Base-by-base conservation (phyloP, 2,329 filamentous ascomycete species). In the Huntiella moniliformis region DNA sequence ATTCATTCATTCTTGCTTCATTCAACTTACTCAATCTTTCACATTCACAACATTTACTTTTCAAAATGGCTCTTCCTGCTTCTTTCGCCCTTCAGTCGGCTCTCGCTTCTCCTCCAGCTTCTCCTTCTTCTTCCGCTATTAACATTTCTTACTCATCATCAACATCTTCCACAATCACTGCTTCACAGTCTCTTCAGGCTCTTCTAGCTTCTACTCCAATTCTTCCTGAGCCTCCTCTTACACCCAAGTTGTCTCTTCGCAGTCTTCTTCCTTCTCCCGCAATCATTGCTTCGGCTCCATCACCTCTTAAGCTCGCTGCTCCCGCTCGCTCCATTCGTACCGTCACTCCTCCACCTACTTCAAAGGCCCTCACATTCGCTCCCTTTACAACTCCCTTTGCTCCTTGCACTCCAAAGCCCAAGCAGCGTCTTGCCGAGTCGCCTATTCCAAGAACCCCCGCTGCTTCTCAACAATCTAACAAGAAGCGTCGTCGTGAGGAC, bases 161-260 rank as follows among this genome's bases (percentile, higher is more conserved):
- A 28, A 28, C 22, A 3, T 28, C 22, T 10, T 28, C 22, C 7
- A 28, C 22, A 28, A 68, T 74, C 58, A 67, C 63, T 50, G 71
- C 73, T 40, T 78, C 74, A 56, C 73, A 71, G 57, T 71, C 69
- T 4, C 67, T 78, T 0, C 74, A 79, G 55, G 69, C 68, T 2
- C 70, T 77, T 54, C 65, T 77, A 50, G 60, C 66, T 18, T 53
- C 62, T 3, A 61, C 67, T 11, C 53, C 55, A 18, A 47, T 39
- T 22, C 42, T 44, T 17, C 37, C 43, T n/a, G 52, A 56, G n/a
- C 33, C 37, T 10, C 38, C 41, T 15, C 18, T 43, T 22, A 35
- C 39, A 13, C 39, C 39, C 18, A 44, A 36, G 34, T 31, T 33
- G 3, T 38, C 38, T 12, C 28, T 18, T 8, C 32, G 42, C 11